Base-by-base conservation (phyloP, 1,284 basidiomycete genomes). In the Ustilago tritici region DNA sequence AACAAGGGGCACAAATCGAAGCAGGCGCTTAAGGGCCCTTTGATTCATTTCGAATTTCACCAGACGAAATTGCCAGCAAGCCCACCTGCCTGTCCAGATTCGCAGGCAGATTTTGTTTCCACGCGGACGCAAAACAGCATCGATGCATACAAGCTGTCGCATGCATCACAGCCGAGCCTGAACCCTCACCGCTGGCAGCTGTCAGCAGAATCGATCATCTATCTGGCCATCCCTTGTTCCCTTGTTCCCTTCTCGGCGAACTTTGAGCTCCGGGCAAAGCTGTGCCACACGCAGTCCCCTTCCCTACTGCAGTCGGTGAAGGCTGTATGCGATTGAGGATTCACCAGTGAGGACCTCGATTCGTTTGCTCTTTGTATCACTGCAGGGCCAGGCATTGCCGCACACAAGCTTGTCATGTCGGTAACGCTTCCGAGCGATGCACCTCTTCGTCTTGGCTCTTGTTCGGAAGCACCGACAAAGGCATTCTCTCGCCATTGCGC, bases 381-480 rank as follows among this genome's bases (percentile, higher is more conserved):
- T 58, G 63, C 63, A 58, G 34, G 31, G 63, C 56, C 63, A 59
- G 54, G 63, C 56, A 53, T 28, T 50, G 49, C 49, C 28, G 49
- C 49, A 50, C 28, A 31, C 49, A 5, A 50, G 31, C 23, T 50
- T 54, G 49, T 32, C 52, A 32, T 43, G 63, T 65, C 43, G 62
- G 62, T 34, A 65, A 40, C 28, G 46, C 34, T 49, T 47, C 56
- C 56, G 32, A 58, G 49, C 56, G 28, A 50, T 61, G 59, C 59
- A 61, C 23, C 35, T 49, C 4, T 41, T 53, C 59, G 58, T 34
- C 38, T 57, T 46, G 36, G 53, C 41, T 55, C 15, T 4, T 43
- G 32, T 36, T 52, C 36, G 35, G 19, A 19, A 28, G 35, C 28
- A 60, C 9, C 47, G 32, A 58, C 56, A 58, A 32, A 23, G 41